Evolutionary conservation across 805 yeast species (phyloP), one percentile per base, ranked within the genome.

Genomic region (Zygoascus biomembranicola): DNA sequence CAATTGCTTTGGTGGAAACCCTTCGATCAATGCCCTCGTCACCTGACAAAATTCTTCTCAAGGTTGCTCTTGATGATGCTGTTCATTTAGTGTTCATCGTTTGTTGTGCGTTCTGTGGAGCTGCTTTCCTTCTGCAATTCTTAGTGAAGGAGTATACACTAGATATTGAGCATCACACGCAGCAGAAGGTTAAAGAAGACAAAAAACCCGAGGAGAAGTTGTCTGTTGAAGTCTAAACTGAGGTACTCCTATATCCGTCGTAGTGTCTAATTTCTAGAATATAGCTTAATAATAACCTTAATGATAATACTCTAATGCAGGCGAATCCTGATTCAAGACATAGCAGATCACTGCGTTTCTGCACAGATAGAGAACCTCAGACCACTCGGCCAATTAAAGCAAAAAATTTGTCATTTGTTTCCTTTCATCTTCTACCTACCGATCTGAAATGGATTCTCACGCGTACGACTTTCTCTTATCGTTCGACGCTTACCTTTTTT

Each of bases 111-210:
- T 57, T 65, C 50, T 53, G 58, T 11, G 66, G 57, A 0, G 51
- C 55, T 9, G 62, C 59, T 13, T 54, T 65, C 39, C 18, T 54
- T 1, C 14, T 55, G 13, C 56, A 60, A 18, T 19, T 62, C 13
- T 14, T 61, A 13, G 63, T 61, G 37, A 62, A 61, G 49, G 65
- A 62, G 43, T 63, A 61, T 51, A 32, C 61, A 1, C 52, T 65
- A 18, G 65, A 65, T 49, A 57, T 55, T 32, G 43, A 49, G 8
- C 54, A 55, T 32, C 55, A 55, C 28, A 41, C 67, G 1, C 53
- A 55, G 41, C 67, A 65, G 46, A 62, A 61, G 0, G 52, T 63
- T 37, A 54, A 43, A 10, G 52, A 57, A 3, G 35, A 54, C 47
- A 20, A 19, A 5, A 45, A 45, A 4, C 6, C 28, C 28, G 35